Conservation (phyloP, 306 rosid species). For the Quercus suber region DNA sequence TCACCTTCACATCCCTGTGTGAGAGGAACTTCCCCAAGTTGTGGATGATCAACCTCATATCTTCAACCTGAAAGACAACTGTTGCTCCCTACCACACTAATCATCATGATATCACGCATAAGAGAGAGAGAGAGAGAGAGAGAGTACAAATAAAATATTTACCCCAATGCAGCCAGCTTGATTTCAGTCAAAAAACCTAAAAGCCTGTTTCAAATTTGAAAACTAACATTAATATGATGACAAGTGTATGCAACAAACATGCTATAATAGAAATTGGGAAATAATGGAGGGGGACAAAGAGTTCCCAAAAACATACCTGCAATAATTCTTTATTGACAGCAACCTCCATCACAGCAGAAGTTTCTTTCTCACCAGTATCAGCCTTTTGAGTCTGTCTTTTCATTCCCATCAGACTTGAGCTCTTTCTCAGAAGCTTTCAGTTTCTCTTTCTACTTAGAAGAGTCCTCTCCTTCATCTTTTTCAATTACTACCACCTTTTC, state of each 20-base stretch:
- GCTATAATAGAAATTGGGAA: conserved; percentile 1
- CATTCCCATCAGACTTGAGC: conserved; percentile 30
- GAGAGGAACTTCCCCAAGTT: conserved; percentile 89
- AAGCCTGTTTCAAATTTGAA: conserved; percentile 62
- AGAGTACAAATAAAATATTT: conserved; percentile 3
- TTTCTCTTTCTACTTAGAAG: conserved; percentile 28
- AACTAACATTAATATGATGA: conserved; percentile 6
- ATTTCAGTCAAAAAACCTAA: conserved; percentile 84
- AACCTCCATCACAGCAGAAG: conserved; percentile 45
- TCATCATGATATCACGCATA: neutral
- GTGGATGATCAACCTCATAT: conserved; percentile 77
- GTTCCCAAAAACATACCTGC: conserved; percentile 46
- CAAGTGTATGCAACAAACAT: neutral
- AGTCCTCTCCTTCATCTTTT: conserved; percentile 39
- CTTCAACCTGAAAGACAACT: conserved; percentile 73
- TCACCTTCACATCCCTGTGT: conserved; percentile 90
- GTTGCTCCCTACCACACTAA: conserved; percentile 3
- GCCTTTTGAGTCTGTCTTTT: conserved; percentile 44
- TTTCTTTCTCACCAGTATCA: conserved; percentile 50
- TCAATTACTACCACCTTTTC: conserved; percentile 33
- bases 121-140: neutral
- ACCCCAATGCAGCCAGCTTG: conserved; percentile 82
- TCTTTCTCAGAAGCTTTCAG: conserved; percentile 38
- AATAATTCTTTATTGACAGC: conserved; percentile 68
- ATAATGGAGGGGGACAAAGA: too few species aligned